Conservation (phyloP, 306 rosid genomes). For the Quercus glauca region DNA sequence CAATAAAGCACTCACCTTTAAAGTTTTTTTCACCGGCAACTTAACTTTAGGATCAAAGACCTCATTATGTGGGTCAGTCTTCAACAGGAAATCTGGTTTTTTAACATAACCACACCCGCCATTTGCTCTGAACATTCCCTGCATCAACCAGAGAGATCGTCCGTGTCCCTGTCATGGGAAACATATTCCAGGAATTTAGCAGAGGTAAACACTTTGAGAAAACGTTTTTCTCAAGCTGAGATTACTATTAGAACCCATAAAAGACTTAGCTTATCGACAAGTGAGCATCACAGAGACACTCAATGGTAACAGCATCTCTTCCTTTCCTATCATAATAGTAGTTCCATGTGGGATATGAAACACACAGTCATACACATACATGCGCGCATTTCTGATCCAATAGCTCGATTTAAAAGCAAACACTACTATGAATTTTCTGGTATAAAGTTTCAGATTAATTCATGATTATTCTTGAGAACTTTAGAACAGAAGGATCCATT, state of each 20-base stretch:
- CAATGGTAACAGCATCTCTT: not conserved
- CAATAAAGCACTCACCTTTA: constrained; percentile 54
- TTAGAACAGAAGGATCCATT: not conserved
- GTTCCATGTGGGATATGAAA: not conserved
- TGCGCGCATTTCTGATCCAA: not conserved
- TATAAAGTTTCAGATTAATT: not conserved
- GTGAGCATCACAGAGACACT: not conserved
- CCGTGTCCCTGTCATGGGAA: constrained; percentile 74
- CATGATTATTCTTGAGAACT: not conserved
- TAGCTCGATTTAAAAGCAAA: not conserved
- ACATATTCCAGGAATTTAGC: constrained; percentile 11
- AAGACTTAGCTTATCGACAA: not conserved
- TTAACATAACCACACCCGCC: constrained; percentile 93
- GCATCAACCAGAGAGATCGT: constrained; percentile 97
- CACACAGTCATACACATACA: not conserved
- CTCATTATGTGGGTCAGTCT: constrained; percentile 46
- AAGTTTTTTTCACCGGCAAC: constrained; percentile 62
- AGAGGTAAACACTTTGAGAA: not conserved
- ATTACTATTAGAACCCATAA: not conserved
- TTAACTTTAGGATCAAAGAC: constrained; percentile 64
- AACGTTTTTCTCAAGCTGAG: constrained; percentile 10
- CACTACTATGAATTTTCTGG: not conserved
- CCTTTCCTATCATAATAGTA: not conserved
- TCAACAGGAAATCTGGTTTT: constrained; percentile 80
- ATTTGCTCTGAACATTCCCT: constrained; percentile 96